phyloP scores from a whole-genome alignment of 257 asterid genomes.

The Capsicum baccatum region DNA sequence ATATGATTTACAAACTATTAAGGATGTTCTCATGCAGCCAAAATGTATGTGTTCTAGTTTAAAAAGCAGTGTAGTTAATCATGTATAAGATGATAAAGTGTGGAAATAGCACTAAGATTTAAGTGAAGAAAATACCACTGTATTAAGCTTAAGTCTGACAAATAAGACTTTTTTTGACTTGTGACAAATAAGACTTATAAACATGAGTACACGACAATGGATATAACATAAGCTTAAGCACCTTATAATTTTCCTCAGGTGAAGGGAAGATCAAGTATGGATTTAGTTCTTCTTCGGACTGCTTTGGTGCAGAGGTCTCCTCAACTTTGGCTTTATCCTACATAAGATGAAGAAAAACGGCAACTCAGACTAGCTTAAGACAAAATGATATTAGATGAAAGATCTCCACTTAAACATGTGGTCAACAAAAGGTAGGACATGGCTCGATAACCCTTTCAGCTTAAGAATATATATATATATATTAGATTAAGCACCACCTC shows the following conservation, averaged over 20 bases:
- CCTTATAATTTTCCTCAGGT: constrained; percentile 87
- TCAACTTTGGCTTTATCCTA: constrained; percentile 66
- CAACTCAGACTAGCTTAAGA: background rate
- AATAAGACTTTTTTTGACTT: background rate
- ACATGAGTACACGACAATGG: background rate
- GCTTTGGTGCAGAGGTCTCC: constrained; percentile 59
- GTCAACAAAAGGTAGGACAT: background rate
- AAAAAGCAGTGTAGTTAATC: background rate
- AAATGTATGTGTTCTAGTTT: background rate
- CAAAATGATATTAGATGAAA: constrained; percentile 27
- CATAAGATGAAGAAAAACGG: constrained; percentile 14
- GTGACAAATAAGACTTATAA: background rate
- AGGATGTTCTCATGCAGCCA: constrained; percentile 19
- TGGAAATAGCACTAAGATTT: background rate
- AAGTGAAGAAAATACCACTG: background rate
- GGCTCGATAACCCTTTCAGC: background rate
- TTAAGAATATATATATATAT: background rate
- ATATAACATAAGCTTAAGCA: constrained; percentile 28
- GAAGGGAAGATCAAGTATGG: constrained; percentile 83
- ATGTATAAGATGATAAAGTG: background rate
- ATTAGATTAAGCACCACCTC: constrained; percentile 52
- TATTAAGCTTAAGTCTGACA: background rate
- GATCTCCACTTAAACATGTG: constrained; percentile 12
- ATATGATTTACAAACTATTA: constrained; percentile 27
- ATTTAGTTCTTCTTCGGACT: constrained; percentile 83